Conservation (phyloP, 495 filamentous ascomycete genomes). For the Hypoxylon fragiforme region DNA sequence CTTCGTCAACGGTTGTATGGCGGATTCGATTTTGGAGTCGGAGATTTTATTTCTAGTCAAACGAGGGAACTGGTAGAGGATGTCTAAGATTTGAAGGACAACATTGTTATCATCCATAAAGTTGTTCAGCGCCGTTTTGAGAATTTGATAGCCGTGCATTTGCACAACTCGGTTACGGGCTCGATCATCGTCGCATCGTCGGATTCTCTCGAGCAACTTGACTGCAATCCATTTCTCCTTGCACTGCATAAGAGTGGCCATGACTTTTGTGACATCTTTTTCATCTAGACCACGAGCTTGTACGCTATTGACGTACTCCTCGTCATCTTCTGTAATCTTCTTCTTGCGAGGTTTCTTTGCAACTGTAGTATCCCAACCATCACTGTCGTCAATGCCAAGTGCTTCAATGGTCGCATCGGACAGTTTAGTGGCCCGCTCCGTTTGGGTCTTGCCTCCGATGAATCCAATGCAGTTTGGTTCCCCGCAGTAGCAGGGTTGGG, state of each 20-base stretch:
- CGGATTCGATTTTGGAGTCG: slow-evolving; percentile 91
- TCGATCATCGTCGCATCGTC: slow-evolving; percentile 84
- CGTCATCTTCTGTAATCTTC: slow-evolving; percentile 92
- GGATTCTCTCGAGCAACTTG: slow-evolving; percentile 88
- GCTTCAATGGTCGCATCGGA: slow-evolving; percentile 90
- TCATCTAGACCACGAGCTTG: slow-evolving; percentile 83
- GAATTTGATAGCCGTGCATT: slow-evolving; percentile 96
- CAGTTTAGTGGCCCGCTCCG: slow-evolving; percentile 89
- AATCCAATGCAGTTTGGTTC: slow-evolving; percentile 94
- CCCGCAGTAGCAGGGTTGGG: slow-evolving; percentile 94
- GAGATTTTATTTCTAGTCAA: slow-evolving; percentile 96
- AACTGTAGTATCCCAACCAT: slow-evolving; percentile 87
- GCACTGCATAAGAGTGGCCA: slow-evolving; percentile 98
- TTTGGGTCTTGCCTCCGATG: slow-evolving; percentile 97
- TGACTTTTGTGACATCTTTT: slow-evolving; percentile 91
- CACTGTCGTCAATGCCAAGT: slow-evolving; percentile 90
- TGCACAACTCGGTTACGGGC: slow-evolving; percentile 87
- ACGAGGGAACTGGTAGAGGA: slow-evolving; percentile 84
- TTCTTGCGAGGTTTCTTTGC: slow-evolving; percentile 90
- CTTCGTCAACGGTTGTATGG: slow-evolving; percentile 68
- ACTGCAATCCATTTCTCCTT: slow-evolving; percentile 99
- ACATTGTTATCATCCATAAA: slow-evolving; percentile 90
- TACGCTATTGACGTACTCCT: slow-evolving; percentile 92
- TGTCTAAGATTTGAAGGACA: slow-evolving; percentile 84
- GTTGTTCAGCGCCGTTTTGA: slow-evolving; percentile 78